Evolutionary conservation across 164 flowering plant species (phyloP).

Genomic region (Platanus orientalis): DNA sequence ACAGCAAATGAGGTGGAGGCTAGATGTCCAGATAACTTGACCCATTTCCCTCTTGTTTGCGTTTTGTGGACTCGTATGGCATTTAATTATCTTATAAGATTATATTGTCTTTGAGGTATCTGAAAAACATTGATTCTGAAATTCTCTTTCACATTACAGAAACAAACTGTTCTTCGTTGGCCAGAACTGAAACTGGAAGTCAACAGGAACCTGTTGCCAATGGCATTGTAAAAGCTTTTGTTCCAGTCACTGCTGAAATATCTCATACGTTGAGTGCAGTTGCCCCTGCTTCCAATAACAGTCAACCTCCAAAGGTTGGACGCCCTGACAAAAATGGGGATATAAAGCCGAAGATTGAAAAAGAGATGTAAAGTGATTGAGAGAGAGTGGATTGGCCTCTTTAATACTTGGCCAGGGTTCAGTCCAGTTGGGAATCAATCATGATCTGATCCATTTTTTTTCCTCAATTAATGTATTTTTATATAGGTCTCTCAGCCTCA

Average conservation of each 20-base stretch:
- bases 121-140: background rate
- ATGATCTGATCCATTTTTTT: no score
- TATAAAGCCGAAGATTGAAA: conserved; percentile 33
- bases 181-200: conserved; percentile 30
- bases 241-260: conserved; percentile 23
- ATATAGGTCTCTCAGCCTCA: no score
- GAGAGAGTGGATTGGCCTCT: background rate
- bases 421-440: no score
- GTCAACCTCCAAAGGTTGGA: conserved; percentile 25
- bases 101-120: background rate
- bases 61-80: no score
- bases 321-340: conserved; percentile 36
- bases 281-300: conserved; percentile 20
- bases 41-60: background rate
- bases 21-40: background rate
- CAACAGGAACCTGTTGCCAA: conserved; percentile 36
- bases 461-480: no score
- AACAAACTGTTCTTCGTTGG: conserved; percentile 48
- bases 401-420: no score
- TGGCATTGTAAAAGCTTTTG: conserved; percentile 28
- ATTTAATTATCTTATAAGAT: background rate
- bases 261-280: conserved; percentile 26
- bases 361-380: conserved; percentile 19
- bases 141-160: conserved; percentile 32
- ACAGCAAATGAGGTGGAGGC: no score